Evolutionary conservation across 768 basidiomycete species (phyloP).

Genomic region (Megacollybia marginata): DNA sequence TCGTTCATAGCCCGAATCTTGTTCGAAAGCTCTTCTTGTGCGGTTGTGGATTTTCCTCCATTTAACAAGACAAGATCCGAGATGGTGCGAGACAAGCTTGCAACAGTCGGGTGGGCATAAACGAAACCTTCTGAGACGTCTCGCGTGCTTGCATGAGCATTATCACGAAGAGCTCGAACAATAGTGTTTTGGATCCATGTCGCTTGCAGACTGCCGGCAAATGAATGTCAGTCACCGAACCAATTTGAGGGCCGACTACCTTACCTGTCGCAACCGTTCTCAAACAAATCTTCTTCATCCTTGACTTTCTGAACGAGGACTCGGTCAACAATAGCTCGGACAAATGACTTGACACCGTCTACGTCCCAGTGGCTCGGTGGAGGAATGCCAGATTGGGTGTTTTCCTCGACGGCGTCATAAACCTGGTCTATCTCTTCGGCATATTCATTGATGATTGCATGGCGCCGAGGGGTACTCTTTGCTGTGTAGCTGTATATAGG

Average conservation of each 20-base stretch:
- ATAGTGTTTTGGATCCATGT: constrained; percentile 20
- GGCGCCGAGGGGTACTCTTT: constrained; percentile 25
- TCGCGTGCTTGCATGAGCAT: constrained; percentile 9
- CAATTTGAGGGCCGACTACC: neutral
- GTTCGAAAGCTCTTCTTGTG: neutral
- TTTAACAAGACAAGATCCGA: neutral
- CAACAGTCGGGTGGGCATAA: constrained; percentile 19
- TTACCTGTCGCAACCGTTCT: constrained; percentile 32
- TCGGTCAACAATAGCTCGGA: constrained; percentile 22
- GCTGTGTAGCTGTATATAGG: neutral
- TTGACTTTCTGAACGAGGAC: constrained; percentile 18
- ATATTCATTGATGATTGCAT: constrained; percentile 30
- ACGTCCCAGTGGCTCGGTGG: constrained; percentile 18
- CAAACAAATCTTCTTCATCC: constrained; percentile 30
- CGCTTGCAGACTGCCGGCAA: constrained; percentile 9
- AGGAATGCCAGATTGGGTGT: constrained; percentile 18
- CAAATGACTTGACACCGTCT: constrained; percentile 17
- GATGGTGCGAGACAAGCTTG: constrained; percentile 14
- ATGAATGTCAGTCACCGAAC: neutral
- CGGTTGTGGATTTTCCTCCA: neutral
- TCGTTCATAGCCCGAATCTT: constrained; percentile 19
- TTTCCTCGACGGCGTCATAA: constrained; percentile 26
- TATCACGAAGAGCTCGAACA: constrained; percentile 1
- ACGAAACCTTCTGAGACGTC: constrained; percentile 14
- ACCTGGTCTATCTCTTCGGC: constrained; percentile 29